Evolutionary conservation across 768 basidiomycete genomes (phyloP), one percentile per base, ranked within the genome.

Genomic region (Boletus fagicola): DNA sequence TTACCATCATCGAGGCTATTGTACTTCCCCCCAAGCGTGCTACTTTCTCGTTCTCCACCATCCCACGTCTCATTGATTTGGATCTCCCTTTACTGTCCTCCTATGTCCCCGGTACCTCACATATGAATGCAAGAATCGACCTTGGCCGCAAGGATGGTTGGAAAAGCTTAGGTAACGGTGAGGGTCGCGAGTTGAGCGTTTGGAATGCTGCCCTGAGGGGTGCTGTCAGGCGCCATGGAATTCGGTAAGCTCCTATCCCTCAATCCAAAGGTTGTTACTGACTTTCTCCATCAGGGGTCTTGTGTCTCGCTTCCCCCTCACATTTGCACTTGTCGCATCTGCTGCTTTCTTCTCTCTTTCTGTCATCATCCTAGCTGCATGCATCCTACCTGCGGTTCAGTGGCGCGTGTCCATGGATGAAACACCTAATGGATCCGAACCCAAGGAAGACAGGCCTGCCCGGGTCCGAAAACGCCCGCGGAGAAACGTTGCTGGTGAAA

Each of bases 91-190:
- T 94, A 53, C 61, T 92, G n/a, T 64, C 75, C 3, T 77, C 82
- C 26, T 86, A 84, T 64, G 67, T 78, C 24, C 68, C 82, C 5
- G 77, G 77, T 3, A 77, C 77, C 28, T 75, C 82, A 15, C 72
- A 72, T 13, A 67, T 87, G 15, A 64, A 74, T 48, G 91, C 87
- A n/a, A 73, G 70, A 49, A 76, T 93, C n/a, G 81, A 88, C 64
- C 67, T 94, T 43, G 92, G 92, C 5, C 83, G 92, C 43, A 77
- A 72, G 13, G 92, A 94, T 67, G 75, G 75, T 33, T 94, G 92
- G 92, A 84, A 72, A 68, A 80, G 74, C 30, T 48, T 93, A 22
- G 90, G 90, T 7, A 74, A 69, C 15, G 91, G 90, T 3, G 75
- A 86, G 71, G 88, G 83, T 16, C 84, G 86, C 52, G 92, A 94